Conservation (phyloP, 2,329 filamentous ascomycete species). For the Colletotrichum higginsianum region DNA sequence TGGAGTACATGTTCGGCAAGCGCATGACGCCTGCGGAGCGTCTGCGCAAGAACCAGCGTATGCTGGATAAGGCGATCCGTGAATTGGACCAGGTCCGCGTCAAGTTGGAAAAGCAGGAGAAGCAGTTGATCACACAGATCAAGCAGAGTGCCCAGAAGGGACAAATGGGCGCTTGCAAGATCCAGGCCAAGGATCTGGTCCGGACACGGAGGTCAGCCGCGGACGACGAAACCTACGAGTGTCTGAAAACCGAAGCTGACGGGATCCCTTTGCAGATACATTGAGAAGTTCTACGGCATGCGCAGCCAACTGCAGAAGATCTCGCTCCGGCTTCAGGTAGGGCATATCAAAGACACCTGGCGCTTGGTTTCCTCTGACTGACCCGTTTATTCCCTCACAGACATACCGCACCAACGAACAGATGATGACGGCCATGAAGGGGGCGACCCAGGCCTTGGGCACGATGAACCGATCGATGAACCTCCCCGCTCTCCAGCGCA, state of each 20-base stretch:
- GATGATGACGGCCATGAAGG: constrained; percentile 99
- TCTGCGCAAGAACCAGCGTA: constrained; percentile 93
- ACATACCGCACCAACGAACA: constrained; percentile 98
- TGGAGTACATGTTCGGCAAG: constrained; percentile 99
- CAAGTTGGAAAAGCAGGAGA: constrained; percentile 98
- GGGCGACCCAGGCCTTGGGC: constrained; percentile 90
- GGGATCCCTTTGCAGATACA: constrained; percentile 72
- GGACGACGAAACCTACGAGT: background rate
- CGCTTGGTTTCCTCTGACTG: constrained; percentile 1
- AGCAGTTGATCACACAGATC: constrained; percentile 95
- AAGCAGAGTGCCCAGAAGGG: constrained; percentile 99
- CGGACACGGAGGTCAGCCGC: constrained; percentile 80
- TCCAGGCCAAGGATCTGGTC: constrained; percentile 97
- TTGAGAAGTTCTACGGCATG: constrained; percentile 99
- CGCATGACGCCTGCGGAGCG: constrained; percentile 97
- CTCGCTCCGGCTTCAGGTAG: constrained; percentile 91
- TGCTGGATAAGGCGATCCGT: constrained; percentile 96
- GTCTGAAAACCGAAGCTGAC: background rate
- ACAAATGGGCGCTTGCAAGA: constrained; percentile 98
- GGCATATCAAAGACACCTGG: constrained; percentile 9
- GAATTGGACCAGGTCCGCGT: constrained; percentile 95
- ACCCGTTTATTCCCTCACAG: constrained; percentile 65
- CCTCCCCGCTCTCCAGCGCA: constrained; percentile 92
- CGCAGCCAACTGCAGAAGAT: constrained; percentile 97
- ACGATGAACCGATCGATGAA: constrained; percentile 99